Percentiles rank a stretch among this genome's conserved stretches.
These are phyloP conservation scores for Pseudozyma flocculosa DNA, from an alignment of 1,284 basidiomycete species.

Conservation along the genomic window DNA sequence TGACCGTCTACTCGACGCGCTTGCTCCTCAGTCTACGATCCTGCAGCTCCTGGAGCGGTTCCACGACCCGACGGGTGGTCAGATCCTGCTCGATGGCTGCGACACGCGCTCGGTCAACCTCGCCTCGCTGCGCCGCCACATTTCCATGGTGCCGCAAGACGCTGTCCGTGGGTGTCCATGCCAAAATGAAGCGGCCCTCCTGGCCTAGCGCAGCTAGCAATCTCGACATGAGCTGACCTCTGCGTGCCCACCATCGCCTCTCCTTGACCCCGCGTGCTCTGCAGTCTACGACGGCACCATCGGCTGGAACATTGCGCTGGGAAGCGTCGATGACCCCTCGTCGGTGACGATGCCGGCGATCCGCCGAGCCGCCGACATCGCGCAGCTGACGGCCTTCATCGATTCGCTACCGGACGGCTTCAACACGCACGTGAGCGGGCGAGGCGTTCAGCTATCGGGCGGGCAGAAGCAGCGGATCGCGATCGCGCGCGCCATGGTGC, in stretches of 20 bases:
- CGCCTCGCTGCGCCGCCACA: slow-evolving; percentile 17
- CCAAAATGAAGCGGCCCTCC: too few relatives aligned
- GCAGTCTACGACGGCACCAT: slow-evolving; percentile 21
- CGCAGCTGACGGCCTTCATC: slow-evolving; percentile 12
- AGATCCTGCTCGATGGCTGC: slow-evolving; percentile 19
- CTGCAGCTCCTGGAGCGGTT: slow-evolving; percentile 84
- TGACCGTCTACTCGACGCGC: too few relatives aligned
- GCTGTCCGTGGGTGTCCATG: slow-evolving; percentile 22
- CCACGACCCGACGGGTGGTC: slow-evolving; percentile 65
- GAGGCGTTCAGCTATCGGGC: slow-evolving; percentile 26
- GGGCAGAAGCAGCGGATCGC: slow-evolving; percentile 70
- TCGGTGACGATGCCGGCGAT: background rate
- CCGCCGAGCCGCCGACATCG: background rate
- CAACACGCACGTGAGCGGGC: slow-evolving; percentile 53
- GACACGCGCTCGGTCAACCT: slow-evolving; percentile 15
- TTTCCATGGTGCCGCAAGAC: slow-evolving; percentile 48
- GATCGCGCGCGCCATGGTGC: slow-evolving; percentile 83
- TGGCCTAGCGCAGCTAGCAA: too few relatives aligned
- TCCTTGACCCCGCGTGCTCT: too few relatives aligned
- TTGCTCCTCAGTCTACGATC: slow-evolving; percentile 75
- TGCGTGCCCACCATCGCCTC: too few relatives aligned
- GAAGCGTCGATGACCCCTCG: slow-evolving; percentile 5
- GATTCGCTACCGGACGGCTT: slow-evolving; percentile 60
- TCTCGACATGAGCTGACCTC: too few relatives aligned
- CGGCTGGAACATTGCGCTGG: slow-evolving; percentile 29